phyloP scores from a whole-genome alignment of 495 filamentous ascomycete genomes.

The Daldinia bambusicola region DNA sequence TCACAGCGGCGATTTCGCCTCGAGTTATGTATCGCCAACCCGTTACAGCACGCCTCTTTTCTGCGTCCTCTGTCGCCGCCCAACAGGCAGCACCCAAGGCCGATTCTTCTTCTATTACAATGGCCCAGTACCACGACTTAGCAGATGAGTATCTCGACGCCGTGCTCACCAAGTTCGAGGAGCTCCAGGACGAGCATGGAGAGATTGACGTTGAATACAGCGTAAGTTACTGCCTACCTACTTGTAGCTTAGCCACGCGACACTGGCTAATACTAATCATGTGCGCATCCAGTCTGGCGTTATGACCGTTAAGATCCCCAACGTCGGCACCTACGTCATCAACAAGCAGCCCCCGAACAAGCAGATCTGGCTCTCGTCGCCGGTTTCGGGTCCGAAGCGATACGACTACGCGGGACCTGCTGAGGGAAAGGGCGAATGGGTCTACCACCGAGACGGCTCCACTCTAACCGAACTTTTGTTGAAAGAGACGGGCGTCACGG shows the following conservation, averaged over 20 bases:
- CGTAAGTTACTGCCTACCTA: slow-evolving; percentile 53
- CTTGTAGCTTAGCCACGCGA: neutral
- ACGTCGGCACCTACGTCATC: slow-evolving; percentile 83
- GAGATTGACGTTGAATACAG: slow-evolving; percentile 74
- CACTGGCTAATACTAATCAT: slow-evolving; percentile 23
- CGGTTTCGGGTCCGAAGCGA: slow-evolving; percentile 89
- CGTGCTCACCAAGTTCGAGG: slow-evolving; percentile 72
- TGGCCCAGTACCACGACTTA: slow-evolving; percentile 57
- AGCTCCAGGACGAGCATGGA: slow-evolving; percentile 67
- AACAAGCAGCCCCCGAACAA: slow-evolving; percentile 98
- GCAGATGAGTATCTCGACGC: slow-evolving; percentile 65
- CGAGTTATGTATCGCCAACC: slow-evolving; percentile 9
- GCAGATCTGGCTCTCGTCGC: slow-evolving; percentile 97
- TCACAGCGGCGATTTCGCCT: neutral
- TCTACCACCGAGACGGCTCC: slow-evolving; percentile 83
- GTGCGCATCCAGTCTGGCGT: slow-evolving; percentile 74
- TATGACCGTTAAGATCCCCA: slow-evolving; percentile 71
- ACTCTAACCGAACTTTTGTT: slow-evolving; percentile 76
- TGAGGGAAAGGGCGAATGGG: slow-evolving; percentile 81
- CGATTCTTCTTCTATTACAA: slow-evolving; percentile 50
- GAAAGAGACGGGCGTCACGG: slow-evolving; percentile 71
- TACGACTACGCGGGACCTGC: slow-evolving; percentile 83
- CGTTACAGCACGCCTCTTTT: slow-evolving; percentile 19
- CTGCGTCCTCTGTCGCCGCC: slow-evolving; percentile 39
- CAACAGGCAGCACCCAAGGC: slow-evolving; percentile 32